These are phyloP conservation scores for Microcyclospora tardicrescens DNA, from an alignment of 2,329 filamentous ascomycete species.

Conservation along the genomic window DNA sequence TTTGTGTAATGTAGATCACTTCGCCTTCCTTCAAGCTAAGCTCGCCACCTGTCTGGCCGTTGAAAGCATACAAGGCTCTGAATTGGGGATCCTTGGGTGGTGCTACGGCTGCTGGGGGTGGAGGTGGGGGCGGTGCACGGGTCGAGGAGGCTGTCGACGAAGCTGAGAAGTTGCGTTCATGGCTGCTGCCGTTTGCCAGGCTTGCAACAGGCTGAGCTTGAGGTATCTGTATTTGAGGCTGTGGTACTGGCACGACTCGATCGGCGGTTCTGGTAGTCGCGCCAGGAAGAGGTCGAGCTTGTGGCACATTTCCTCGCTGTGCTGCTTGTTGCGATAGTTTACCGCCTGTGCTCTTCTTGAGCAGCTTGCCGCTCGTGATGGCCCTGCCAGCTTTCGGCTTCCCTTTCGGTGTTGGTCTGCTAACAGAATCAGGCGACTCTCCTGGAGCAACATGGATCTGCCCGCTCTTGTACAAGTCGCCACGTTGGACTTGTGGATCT, in stretches of 20 bases:
- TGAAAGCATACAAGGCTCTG: slow-evolving; percentile 87
- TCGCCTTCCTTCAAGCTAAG: slow-evolving; percentile 69
- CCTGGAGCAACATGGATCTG: slow-evolving; percentile 77
- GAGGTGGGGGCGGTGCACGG: slow-evolving; percentile 46
- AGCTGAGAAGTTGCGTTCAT: slow-evolving; percentile 28
- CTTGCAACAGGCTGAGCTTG: slow-evolving; percentile 39
- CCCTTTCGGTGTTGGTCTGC: slow-evolving; percentile 71
- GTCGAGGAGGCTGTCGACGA: slow-evolving; percentile 26
- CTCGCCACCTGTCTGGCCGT: slow-evolving; percentile 72
- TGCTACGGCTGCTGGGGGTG: slow-evolving; percentile 49
- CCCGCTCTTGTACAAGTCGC: slow-evolving; percentile 88
- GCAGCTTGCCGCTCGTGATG: slow-evolving; percentile 84
- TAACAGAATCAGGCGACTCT: slow-evolving; percentile 69
- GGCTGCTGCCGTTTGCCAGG: slow-evolving; percentile 32
- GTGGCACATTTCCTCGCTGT: slow-evolving; percentile 37
- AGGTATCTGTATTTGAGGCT: slow-evolving; percentile 21
- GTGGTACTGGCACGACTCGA: slow-evolving; percentile 19
- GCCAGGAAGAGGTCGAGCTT: slow-evolving; percentile 25
- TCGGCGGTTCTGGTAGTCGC: slow-evolving; percentile 11
- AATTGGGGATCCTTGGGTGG: slow-evolving; percentile 60
- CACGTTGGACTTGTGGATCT: slow-evolving; percentile 58
- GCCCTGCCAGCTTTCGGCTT: slow-evolving; percentile 79
- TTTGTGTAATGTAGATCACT: slow-evolving; percentile 78
- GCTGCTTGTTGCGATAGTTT: slow-evolving; percentile 49
- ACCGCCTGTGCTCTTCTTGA: slow-evolving; percentile 61